phyloP scores from a whole-genome alignment of 495 filamentous ascomycete genomes.

The Neurospora sp. region DNA sequence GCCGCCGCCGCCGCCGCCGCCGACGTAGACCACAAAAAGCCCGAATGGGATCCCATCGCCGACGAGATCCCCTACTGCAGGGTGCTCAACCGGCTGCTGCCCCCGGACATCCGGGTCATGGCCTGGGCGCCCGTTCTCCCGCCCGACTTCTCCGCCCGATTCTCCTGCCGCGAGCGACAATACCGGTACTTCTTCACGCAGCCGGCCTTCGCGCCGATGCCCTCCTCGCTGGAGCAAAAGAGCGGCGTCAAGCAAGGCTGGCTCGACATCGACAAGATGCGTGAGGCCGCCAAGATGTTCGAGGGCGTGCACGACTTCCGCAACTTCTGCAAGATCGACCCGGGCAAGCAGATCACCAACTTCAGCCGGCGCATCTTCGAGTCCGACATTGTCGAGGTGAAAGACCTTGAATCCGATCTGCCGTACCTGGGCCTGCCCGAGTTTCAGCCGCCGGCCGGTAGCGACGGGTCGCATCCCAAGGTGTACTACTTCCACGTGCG shows the following conservation, averaged over 20 bases:
- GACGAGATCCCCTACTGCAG: constrained; percentile 79
- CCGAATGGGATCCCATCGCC: constrained; percentile 56
- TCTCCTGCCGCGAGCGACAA: constrained; percentile 77
- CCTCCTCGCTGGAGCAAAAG: constrained; percentile 17
- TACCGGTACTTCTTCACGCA: constrained; percentile 98
- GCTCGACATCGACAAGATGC: constrained; percentile 82
- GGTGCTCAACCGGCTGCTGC: constrained; percentile 76
- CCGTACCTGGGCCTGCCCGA: constrained; percentile 22
- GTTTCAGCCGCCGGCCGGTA: background rate
- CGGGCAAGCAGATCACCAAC: constrained; percentile 71
- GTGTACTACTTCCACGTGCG: constrained; percentile 79
- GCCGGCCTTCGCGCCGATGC: constrained; percentile 63
- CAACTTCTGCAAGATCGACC: constrained; percentile 91
- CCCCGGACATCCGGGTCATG: constrained; percentile 77
- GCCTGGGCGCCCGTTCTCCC: constrained; percentile 88
- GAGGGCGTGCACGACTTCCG: constrained; percentile 87
- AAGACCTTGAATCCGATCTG: constrained; percentile 37
- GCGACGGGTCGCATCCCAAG: constrained; percentile 36
- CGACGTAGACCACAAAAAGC: constrained; percentile 7
- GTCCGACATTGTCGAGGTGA: constrained; percentile 61
- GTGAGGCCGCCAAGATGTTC: constrained; percentile 62
- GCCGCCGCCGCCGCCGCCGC: background rate
- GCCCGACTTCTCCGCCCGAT: constrained; percentile 75
- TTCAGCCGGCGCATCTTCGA: constrained; percentile 69
- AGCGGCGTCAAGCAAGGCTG: constrained; percentile 28